Base-by-base conservation (phyloP, 2,329 filamentous ascomycete genomes). In the Byssochlamys sp. region DNA sequence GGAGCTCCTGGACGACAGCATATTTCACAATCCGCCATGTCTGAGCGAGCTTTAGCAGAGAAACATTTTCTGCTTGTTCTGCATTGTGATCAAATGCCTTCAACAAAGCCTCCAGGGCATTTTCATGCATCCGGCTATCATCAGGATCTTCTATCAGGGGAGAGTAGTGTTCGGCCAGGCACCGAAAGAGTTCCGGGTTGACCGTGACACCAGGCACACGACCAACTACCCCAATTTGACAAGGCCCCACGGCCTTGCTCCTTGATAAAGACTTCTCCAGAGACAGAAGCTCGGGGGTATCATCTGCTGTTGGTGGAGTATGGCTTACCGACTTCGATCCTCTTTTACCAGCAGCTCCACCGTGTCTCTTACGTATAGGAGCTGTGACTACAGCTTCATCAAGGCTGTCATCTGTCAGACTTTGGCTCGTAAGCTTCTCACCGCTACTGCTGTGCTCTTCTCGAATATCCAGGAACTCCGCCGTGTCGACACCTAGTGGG, bases 1-100 rank as follows among this genome's bases (percentile, higher is more conserved):
- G 71, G 28, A 83, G 72, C 58, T 82, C 80, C 58, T 78, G 75
- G 2, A 77, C 66, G 55, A 83, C 73, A 27, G 78, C 75, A 57
- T 76, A 74, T 56, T 78, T 79, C 33, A 84, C 68, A 25, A 85
- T 77, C 56, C 77, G 78, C 83, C 83, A 86, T 24, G 81, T 81
- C 61, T 84, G 80, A 31, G 83, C 80, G 52, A 82, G 70, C 56
- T 78, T 75, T 61, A 79, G 73, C 60, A 79, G 70, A 45, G 77
- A 76, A 33, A 77, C 75, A 57, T 75, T 71, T 60, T 82, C 75
- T 27, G 81, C 81, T 61, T 79, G 75, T 52, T 76, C 71, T 4
- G 80, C 80, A 67, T 85, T 85, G 33, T 78, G 74, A 55, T 79
- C 74, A 54, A 84, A 78, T 4, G 75, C 73, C 9, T 75, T 71